Conservation (phyloP, 2,329 filamentous ascomycete species). For the Metarhizium album region DNA sequence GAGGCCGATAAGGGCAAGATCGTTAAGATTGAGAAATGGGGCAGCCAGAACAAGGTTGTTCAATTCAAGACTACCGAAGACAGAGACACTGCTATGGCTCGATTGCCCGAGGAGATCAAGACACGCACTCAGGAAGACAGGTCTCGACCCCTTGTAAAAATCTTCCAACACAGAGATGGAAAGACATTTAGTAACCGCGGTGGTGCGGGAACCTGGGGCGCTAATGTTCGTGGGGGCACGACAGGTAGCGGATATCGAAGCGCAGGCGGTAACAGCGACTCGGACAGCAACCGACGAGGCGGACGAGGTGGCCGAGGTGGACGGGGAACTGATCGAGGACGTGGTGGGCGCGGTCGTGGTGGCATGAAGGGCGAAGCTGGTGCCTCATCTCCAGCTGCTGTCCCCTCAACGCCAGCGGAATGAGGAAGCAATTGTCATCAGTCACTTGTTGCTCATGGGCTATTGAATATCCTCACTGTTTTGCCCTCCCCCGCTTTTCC, state of each 20-base stretch:
- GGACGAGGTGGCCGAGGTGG: constrained; percentile 46
- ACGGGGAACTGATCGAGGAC: constrained; percentile 47
- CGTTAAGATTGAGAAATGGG: constrained; percentile 65
- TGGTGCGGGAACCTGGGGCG: constrained; percentile 57
- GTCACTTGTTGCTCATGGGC: neutral
- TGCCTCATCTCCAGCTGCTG: constrained; percentile 40
- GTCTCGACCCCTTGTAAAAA: constrained; percentile 70
- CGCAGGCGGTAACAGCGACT: constrained; percentile 64
- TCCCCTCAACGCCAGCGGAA: constrained; percentile 36
- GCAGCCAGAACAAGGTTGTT: constrained; percentile 71
- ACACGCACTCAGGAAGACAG: constrained; percentile 60
- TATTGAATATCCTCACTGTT: neutral
- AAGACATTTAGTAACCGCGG: constrained; percentile 48
- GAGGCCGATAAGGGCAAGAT: constrained; percentile 80
- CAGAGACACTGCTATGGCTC: constrained; percentile 66
- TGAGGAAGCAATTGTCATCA: neutral
- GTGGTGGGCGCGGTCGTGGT: constrained; percentile 44
- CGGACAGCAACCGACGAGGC: constrained; percentile 45
- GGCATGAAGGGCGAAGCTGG: constrained; percentile 49
- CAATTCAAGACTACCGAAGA: constrained; percentile 74
- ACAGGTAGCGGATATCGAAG: constrained; percentile 70
- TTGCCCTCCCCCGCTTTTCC: neutral
- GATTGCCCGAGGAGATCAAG: constrained; percentile 66
- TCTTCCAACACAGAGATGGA: constrained; percentile 61
- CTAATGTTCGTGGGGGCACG: constrained; percentile 50